phyloP scores from a whole-genome alignment of 2,329 filamentous ascomycete genomes.

The Trichoderma semiorbis region DNA sequence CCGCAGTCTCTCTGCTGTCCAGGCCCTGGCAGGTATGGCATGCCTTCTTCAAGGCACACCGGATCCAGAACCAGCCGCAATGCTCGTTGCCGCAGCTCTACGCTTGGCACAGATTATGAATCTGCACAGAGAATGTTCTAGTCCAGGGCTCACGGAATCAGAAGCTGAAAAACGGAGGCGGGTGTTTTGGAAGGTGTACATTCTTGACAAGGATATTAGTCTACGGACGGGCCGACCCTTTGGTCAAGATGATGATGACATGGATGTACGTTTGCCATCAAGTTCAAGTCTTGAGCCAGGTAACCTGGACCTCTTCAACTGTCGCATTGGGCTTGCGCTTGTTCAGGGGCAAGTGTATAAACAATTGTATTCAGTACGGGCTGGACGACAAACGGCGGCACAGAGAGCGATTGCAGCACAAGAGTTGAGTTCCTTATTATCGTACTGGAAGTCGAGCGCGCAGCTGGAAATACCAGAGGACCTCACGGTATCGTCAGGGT shows the following conservation, averaged over 20 bases:
- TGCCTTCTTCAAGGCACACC: slow-evolving; percentile 3
- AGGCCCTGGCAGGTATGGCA: slow-evolving; percentile 6
- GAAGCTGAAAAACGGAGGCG: slow-evolving; percentile 1
- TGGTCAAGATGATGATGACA: slow-evolving; percentile 8
- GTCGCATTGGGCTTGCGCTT: slow-evolving; percentile 6
- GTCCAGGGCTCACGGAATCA: background rate
- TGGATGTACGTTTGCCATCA: slow-evolving; percentile 4
- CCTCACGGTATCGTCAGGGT: background rate
- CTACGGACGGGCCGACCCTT: background rate
- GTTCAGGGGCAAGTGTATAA: slow-evolving; percentile 4
- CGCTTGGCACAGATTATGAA: slow-evolving; percentile 5
- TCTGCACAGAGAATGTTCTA: slow-evolving; percentile 1
- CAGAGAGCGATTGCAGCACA: slow-evolving; percentile 7
- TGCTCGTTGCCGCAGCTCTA: slow-evolving; percentile 1
- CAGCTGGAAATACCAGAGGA: background rate
- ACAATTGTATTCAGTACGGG: background rate
- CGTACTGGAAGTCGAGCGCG: slow-evolving; percentile 5
- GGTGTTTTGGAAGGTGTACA: slow-evolving; percentile 10
- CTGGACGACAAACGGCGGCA: background rate
- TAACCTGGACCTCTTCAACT: background rate
- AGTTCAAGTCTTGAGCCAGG: background rate
- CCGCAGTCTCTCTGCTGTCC: background rate
- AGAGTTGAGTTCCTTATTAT: slow-evolving; percentile 2
- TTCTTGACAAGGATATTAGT: slow-evolving; percentile 9
- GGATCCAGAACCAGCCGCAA: background rate